Evolutionary conservation across 371 early-diverging fungal species (phyloP).

Genomic region (Encephalitozoon romaleae): DNA sequence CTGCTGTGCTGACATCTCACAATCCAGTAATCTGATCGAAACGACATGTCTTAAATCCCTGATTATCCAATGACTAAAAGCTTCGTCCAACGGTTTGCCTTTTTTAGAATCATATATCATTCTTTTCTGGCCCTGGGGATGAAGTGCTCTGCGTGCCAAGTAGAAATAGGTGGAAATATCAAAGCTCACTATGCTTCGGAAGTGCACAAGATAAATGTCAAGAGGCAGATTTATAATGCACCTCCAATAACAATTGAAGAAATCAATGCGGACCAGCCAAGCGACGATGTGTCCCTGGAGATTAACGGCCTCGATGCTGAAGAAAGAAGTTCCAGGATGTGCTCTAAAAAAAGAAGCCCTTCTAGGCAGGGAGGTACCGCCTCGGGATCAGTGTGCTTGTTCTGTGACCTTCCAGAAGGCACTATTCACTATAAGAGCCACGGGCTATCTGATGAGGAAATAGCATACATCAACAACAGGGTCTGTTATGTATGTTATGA

Average conservation of each 20-base stretch:
- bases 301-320: neutral
- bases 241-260: conserved; percentile 32
- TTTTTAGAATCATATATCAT: neutral
- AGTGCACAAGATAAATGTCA: conserved; percentile 34
- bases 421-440: conserved; percentile 20
- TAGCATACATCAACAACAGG: neutral
- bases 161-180: conserved; percentile 6
- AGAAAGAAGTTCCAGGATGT: neutral
- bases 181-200: conserved; percentile 32
- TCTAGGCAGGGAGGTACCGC: neutral
- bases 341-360: neutral
- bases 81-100: neutral
- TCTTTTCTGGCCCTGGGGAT: neutral
- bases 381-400: neutral
- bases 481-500: conserved; percentile 40
- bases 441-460: conserved; percentile 2
- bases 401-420: conserved; percentile 10
- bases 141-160: conserved; percentile 40
- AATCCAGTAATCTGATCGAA: neutral
- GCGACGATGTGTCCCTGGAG: conserved; percentile 6
- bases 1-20: neutral
- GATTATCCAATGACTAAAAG: neutral
- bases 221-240: conserved; percentile 27
- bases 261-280: neutral
- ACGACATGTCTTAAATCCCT: neutral